phyloP scores from a whole-genome alignment of 306 rosid genomes.

The peach (Prunus persica) region DNA sequence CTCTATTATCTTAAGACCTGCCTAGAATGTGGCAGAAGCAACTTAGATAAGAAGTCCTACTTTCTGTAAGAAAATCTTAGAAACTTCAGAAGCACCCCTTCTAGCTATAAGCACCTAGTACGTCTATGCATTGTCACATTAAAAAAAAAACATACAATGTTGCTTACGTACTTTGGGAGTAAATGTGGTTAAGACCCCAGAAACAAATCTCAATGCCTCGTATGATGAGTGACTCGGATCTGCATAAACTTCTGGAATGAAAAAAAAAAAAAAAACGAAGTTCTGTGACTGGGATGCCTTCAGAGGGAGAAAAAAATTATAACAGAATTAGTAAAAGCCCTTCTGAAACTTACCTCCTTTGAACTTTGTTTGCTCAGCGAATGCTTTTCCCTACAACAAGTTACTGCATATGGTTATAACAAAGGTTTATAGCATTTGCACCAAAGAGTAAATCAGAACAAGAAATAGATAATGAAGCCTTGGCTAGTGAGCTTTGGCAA shows the following conservation, averaged over 20 bases:
- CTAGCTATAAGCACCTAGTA: no score
- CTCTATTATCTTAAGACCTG: conserved; percentile 41
- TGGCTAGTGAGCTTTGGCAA: no score
- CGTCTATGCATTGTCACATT: not conserved
- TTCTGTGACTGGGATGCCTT: conserved; percentile 1
- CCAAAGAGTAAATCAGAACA: not conserved
- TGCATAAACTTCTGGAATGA: conserved; percentile 76
- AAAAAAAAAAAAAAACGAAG: conserved; percentile 10
- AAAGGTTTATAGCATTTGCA: conserved; percentile 4
- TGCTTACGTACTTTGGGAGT: conserved; percentile 70
- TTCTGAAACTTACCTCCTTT: conserved; percentile 64
- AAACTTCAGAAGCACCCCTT: conserved; percentile 6
- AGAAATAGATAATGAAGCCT: not conserved
- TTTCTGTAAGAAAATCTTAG: conserved; percentile 12
- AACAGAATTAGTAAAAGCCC: not conserved
- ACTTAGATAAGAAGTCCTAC: conserved; percentile 7
- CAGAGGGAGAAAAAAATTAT: not conserved
- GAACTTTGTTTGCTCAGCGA: conserved; percentile 72
- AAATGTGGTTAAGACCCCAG: conserved; percentile 72
- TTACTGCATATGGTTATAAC: conserved; percentile 12
- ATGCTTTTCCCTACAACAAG: conserved; percentile 62
- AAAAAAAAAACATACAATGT: not conserved
- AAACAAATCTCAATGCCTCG: conserved; percentile 73
- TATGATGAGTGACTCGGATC: conserved; percentile 78
- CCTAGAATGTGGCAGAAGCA: conserved; percentile 47